Base-by-base conservation (phyloP, 2,329 filamentous ascomycete genomes). In the Colletotrichum nymphaeae region DNA sequence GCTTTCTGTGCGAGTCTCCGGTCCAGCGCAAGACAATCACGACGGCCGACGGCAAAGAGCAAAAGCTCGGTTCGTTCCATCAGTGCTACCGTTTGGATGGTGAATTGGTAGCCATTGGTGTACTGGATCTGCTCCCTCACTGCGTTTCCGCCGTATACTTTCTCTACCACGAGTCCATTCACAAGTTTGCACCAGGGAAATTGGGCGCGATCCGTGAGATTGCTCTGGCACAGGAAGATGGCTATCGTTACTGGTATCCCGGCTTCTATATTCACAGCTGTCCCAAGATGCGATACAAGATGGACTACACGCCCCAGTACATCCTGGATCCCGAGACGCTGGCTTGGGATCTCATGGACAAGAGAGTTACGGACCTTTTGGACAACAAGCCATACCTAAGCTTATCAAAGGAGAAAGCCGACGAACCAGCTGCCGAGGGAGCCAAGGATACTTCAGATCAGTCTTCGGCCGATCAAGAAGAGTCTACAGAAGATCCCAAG, bases 241-340 rank as follows among this genome's bases (percentile, higher is more conserved):
- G 90, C 0, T 95, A 95, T 77, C 84, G 88, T 56, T 95, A 90
- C 86, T 97, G 94, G 88, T 97, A 96, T 82, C 92, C 88, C 6
- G 92, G 94, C 6, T 96, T 91, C 81, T 97, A 96, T 78, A 96
- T 97, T 72, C 93, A 95, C 80, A 91, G 85, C 67, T 96, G 94
- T 78, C 87, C 89, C 66, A 97, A 97, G 84, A 96, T 97, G 94
- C 87, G 88, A 77, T 97, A 97, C 85, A 97, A 97, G 84, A 93
- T 92, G 71, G 92, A 95, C 78, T 97, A 94, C 80, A 86, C 87
- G 12, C 94, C 93, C 1, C 93, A 95, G 78, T 90, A 92, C 78
- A 88, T 97, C 12, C 86, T 96, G 12, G 93, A 95, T 75, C 92
- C 93, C 0, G 89, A 91, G 74, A 88, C 87, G 0, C 85, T 92